Percentiles rank a stretch among this genome's conserved stretches.
These are phyloP conservation scores for Persicaria tinctoria DNA, from an alignment of 148 eudicot genomes.

Conservation along the genomic window DNA sequence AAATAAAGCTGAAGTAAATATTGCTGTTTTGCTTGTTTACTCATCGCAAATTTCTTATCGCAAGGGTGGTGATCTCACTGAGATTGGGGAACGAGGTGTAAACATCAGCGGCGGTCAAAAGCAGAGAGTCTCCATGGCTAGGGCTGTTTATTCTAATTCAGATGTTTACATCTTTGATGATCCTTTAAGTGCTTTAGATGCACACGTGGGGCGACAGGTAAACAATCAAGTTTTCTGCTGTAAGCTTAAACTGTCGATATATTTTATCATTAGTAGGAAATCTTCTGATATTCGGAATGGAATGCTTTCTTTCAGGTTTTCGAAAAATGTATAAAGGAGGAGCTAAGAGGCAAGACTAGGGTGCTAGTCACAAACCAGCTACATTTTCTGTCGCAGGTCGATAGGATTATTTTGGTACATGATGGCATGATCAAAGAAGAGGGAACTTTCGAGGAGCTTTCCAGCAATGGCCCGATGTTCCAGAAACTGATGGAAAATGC, in stretches of 20 bases:
- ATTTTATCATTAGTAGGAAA: too few species aligned
- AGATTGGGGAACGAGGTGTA: conserved; percentile 98
- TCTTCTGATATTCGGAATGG: background rate
- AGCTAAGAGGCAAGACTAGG: conserved; percentile 75
- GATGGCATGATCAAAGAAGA: conserved; percentile 85
- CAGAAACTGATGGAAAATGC: conserved; percentile 96
- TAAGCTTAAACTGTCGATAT: too few species aligned
- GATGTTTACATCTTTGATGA: conserved; percentile 94
- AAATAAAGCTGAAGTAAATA: background rate
- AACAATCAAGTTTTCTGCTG: background rate
- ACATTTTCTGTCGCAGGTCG: conserved; percentile 92
- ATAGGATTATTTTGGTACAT: conserved; percentile 76
- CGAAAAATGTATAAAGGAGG: conserved; percentile 88
- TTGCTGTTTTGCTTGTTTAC: background rate
- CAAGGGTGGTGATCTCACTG: conserved; percentile 98
- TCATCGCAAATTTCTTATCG: background rate
- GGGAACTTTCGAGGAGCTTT: conserved; percentile 80
- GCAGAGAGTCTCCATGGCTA: conserved; percentile 94
- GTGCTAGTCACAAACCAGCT: conserved; percentile 92
- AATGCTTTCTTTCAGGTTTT: conserved; percentile 52
- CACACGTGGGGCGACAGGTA: conserved; percentile 94
- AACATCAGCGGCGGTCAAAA: conserved; percentile 97
- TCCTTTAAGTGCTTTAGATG: conserved; percentile 94
- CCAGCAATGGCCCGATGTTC: conserved; percentile 62
- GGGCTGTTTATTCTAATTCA: conserved; percentile 88